These are phyloP conservation scores for Dalbergia oliveri DNA, from an alignment of 306 rosid genomes.

Conservation along the genomic window DNA sequence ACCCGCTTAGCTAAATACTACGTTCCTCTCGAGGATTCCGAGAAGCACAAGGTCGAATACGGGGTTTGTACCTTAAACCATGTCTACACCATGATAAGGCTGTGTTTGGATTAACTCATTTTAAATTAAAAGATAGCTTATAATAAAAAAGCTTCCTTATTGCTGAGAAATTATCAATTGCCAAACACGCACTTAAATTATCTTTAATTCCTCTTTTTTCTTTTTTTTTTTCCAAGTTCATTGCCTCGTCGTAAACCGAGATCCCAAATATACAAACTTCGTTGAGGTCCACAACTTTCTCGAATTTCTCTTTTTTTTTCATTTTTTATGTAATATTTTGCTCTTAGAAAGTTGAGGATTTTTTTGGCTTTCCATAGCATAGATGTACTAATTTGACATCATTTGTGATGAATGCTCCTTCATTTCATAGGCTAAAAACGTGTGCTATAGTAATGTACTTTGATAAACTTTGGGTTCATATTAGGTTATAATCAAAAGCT, in stretches of 20 bases:
- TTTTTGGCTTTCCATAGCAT: not conserved
- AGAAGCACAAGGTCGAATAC: slow-evolving; percentile 96
- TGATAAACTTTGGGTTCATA: no score
- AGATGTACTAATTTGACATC: not conserved
- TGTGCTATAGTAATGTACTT: no score
- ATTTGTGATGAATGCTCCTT: not conserved
- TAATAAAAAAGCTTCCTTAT: no score
- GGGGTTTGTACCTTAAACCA: slow-evolving; percentile 60
- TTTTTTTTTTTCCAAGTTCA: slow-evolving; percentile 68
- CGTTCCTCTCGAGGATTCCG: slow-evolving; percentile 97
- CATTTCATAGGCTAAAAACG: no score
- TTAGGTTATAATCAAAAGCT: no score
- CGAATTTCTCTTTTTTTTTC: not conserved
- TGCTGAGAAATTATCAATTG: no score
- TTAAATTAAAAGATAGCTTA: no score
- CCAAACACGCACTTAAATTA: not conserved
- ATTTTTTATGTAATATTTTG: not conserved
- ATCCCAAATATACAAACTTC: slow-evolving; percentile 95
- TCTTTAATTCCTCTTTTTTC: slow-evolving; percentile 30
- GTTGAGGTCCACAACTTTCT: slow-evolving; percentile 73
- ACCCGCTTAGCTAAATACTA: slow-evolving; percentile 94
- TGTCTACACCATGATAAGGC: no score
- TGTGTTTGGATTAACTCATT: no score
- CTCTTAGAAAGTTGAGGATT: not conserved
- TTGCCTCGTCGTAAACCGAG: slow-evolving; percentile 96